phyloP scores from a whole-genome alignment of 768 basidiomycete species.

The Lactarius pseudohatsudake region DNA sequence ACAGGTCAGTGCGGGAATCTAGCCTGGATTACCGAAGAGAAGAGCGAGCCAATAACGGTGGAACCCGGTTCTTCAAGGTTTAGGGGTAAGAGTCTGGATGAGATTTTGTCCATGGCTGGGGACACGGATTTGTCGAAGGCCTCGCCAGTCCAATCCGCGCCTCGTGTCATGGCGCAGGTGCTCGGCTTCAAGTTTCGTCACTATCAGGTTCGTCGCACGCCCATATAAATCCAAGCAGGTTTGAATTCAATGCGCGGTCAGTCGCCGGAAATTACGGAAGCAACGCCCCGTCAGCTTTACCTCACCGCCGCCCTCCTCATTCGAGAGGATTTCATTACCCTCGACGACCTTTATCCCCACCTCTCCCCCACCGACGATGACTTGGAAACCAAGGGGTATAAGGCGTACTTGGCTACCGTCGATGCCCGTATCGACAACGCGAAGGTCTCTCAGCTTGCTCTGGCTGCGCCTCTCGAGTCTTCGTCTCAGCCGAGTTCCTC shows the following conservation, averaged over 20 bases:
- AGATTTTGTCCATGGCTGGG: constrained; percentile 61
- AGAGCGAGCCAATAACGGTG: constrained; percentile 12
- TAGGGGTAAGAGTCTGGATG: constrained; percentile 62
- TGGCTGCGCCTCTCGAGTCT: constrained; percentile 80
- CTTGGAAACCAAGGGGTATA: constrained; percentile 60
- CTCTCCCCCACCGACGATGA: constrained; percentile 72
- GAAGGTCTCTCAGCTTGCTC: constrained; percentile 73
- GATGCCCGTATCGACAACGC: constrained; percentile 65
- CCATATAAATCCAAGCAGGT: constrained; percentile 9
- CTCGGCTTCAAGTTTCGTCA: constrained; percentile 96
- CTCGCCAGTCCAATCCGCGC: constrained; percentile 36
- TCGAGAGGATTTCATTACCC: constrained; percentile 81
- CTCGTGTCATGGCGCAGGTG: constrained; percentile 81
- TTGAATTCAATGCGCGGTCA: constrained; percentile 35
- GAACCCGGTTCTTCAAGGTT: constrained; percentile 38
- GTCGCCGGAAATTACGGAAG: constrained; percentile 59
- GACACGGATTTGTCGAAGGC: constrained; percentile 20
- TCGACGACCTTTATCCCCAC: constrained; percentile 92
- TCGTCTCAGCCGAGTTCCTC: constrained; percentile 41
- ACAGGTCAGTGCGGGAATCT: constrained; percentile 23
- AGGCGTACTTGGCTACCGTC: constrained; percentile 64
- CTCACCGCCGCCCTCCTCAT: constrained; percentile 85
- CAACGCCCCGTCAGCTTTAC: constrained; percentile 69
- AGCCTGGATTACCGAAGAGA: constrained; percentile 22
- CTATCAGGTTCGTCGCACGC: constrained; percentile 64